These are phyloP conservation scores for Backusella tarrabulga DNA, from an alignment of 192 early-diverging fungal species.

Conservation along the genomic window DNA sequence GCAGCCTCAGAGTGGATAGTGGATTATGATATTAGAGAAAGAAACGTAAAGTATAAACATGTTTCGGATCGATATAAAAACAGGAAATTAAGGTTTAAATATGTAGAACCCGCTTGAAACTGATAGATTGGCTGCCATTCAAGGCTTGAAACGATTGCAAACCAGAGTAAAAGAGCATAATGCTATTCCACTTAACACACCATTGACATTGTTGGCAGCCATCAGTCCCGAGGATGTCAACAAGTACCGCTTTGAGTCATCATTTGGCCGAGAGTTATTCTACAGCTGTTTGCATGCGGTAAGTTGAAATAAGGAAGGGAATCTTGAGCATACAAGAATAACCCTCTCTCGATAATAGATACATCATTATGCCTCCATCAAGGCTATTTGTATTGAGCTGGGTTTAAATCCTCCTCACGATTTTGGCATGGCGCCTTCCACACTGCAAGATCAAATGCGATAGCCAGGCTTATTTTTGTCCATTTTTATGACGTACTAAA, in stretches of 20 bases:
- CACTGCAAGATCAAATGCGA: conserved; percentile 31
- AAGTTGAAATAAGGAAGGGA: neutral
- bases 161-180: conserved; percentile 10
- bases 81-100: too few relatives aligned
- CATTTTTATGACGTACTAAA: neutral
- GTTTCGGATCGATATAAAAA: neutral
- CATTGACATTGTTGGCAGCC: conserved; percentile 40
- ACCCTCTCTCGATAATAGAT: conserved; percentile 28
- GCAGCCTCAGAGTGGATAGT: conserved; percentile 26
- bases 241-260: conserved; percentile 31
- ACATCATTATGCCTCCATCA: conserved; percentile 60
- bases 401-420: conserved; percentile 36
- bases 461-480: neutral
- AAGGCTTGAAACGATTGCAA: conserved; percentile 29
- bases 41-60: conserved; percentile 38
- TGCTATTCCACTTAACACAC: neutral
- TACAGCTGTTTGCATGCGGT: conserved; percentile 60
- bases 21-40: conserved; percentile 41
- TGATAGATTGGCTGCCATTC: conserved; percentile 36
- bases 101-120: conserved; percentile 44
- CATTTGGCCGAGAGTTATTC: conserved; percentile 57
- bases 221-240: conserved; percentile 39
- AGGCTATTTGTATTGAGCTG: conserved; percentile 53
- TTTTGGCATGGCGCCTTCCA: conserved; percentile 58
- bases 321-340: too few relatives aligned